Conservation (phyloP, 2,329 filamentous ascomycete species). For the Ophiognomonia clavigignenti-juglandacearum region DNA sequence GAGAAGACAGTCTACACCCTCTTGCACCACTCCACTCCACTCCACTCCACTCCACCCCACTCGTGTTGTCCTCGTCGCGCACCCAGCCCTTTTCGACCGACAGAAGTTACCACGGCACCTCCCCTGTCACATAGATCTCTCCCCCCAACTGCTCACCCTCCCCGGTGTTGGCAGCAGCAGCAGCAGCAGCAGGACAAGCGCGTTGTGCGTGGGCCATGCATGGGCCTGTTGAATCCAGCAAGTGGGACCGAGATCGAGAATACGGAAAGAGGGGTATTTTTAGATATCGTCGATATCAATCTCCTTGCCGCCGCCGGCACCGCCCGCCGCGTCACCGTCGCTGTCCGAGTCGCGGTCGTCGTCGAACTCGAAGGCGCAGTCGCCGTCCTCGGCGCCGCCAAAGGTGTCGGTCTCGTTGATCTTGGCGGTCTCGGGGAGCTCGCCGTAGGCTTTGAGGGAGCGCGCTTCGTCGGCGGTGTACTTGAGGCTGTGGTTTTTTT, state of each 20-base stretch:
- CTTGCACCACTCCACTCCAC: not conserved
- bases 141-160: no score
- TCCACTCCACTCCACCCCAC: not conserved
- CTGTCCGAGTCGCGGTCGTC: slow-evolving; percentile 72
- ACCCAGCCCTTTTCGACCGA: no score
- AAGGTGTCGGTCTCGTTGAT: slow-evolving; percentile 99
- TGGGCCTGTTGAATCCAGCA: no score
- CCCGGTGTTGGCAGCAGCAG: no score
- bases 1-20: slow-evolving; percentile 55
- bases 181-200: not conserved
- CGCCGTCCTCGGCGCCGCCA: slow-evolving; percentile 86
- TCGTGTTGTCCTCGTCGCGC: no score
- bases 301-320: slow-evolving; percentile 64
- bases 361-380: slow-evolving; percentile 98
- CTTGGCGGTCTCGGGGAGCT: slow-evolving; percentile 95
- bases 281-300: slow-evolving; percentile 96
- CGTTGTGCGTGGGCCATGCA: no score
- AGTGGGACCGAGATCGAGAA: not conserved
- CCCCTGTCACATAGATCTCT: no score
- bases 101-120: no score
- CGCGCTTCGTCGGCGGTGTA: slow-evolving; percentile 95
- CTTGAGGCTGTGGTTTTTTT: slow-evolving; percentile 64
- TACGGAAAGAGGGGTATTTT: slow-evolving; percentile 22
- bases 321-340: slow-evolving; percentile 47
- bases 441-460: slow-evolving; percentile 92